A percentile compares a stretch with the other conserved stretches of the same genome.
Conservation (phyloP, 257 asterid species). For the Solanum ossicruentum region DNA sequence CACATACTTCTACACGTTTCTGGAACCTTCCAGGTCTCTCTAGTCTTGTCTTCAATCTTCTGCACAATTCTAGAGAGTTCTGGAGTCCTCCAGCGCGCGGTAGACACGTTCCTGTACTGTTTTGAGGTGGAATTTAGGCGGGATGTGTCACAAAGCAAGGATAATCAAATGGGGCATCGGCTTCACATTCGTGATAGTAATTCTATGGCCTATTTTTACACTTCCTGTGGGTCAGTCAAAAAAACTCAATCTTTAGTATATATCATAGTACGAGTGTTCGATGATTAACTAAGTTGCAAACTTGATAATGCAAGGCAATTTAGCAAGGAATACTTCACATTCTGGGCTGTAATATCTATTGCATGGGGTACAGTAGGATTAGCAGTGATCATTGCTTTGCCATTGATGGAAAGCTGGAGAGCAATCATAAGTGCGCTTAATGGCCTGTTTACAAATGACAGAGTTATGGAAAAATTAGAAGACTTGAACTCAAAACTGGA, state of each 20-base stretch:
- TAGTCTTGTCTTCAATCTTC: no score
- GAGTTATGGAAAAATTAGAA: constrained; percentile 67
- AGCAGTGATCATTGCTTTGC: constrained; percentile 64
- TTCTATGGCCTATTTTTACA: constrained; percentile 77
- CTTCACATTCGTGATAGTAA: constrained; percentile 50
- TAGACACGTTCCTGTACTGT: no score
- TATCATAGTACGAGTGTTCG: not conserved
- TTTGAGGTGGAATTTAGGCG: no score
- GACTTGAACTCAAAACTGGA: constrained; percentile 56
- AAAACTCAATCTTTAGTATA: not conserved
- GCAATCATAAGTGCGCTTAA: constrained; percentile 44
- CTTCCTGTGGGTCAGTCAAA: constrained; percentile 61
- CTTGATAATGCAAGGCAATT: constrained; percentile 47
- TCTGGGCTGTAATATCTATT: constrained; percentile 81
- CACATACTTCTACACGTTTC: no score
- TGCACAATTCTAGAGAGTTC: no score
- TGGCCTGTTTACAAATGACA: constrained; percentile 82
- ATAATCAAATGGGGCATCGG: constrained; percentile 86
- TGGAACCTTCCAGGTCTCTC: no score
- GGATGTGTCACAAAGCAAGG: constrained; percentile 21
- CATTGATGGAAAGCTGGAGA: constrained; percentile 69
- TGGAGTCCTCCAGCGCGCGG: no score
- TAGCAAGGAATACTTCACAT: constrained; percentile 73
- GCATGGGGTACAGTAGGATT: constrained; percentile 87
- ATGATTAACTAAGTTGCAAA: not conserved